These are phyloP conservation scores for Skeletonema marinoi DNA, from an alignment of 108 stramenopile species.

Conservation along the genomic window DNA sequence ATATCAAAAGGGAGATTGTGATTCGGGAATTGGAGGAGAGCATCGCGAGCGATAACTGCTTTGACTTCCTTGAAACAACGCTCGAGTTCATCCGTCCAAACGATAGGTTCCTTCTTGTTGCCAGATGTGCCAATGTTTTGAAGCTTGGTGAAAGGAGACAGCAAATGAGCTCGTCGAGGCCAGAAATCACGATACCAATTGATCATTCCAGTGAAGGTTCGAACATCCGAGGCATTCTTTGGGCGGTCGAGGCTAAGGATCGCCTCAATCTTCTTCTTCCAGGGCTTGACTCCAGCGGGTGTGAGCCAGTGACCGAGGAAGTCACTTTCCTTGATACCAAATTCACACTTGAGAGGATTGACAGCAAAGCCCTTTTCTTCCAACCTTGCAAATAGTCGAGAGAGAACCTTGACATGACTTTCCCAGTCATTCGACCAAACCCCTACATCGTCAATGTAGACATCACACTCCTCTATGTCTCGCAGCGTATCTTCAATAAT, in stretches of 20 bases:
- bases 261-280: slow-evolving; percentile 48
- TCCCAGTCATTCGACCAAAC: slow-evolving; percentile 13
- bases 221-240: slow-evolving; percentile 28
- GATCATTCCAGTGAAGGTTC: slow-evolving; percentile 47
- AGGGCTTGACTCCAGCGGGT: slow-evolving; percentile 32
- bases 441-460: slow-evolving; percentile 52
- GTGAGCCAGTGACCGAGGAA: slow-evolving; percentile 46
- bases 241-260: slow-evolving; percentile 37
- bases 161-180: slow-evolving; percentile 20
- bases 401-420: neutral
- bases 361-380: slow-evolving; percentile 6
- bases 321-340: slow-evolving; percentile 26
- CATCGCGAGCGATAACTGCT: slow-evolving; percentile 35
- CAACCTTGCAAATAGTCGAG: neutral
- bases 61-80: slow-evolving; percentile 53
- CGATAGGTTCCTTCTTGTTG: neutral
- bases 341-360: slow-evolving; percentile 28
- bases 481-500: neutral
- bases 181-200: slow-evolving; percentile 42
- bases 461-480: slow-evolving; percentile 5
- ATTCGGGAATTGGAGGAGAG: slow-evolving; percentile 40
- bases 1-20: slow-evolving; percentile 53
- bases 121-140: neutral
- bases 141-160: slow-evolving; percentile 36
- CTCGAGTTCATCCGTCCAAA: slow-evolving; percentile 3